A percentile compares a stretch with the other conserved stretches of the same genome.
These are phyloP conservation scores for Dimocarpus longan DNA, from an alignment of 345 rosid genomes.

Conservation along the genomic window DNA sequence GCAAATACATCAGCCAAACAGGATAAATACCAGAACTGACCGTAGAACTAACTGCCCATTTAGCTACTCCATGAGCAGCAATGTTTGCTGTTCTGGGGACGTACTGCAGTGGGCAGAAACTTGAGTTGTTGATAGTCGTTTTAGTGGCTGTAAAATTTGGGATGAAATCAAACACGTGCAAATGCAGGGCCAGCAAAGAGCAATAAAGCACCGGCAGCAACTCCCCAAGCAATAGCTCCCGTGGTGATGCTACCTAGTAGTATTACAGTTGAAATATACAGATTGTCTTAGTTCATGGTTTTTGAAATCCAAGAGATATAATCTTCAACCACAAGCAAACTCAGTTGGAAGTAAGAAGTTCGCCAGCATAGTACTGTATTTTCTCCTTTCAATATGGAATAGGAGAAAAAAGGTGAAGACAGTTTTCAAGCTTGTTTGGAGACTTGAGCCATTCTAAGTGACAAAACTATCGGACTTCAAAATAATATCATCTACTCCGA, in stretches of 20 bases:
- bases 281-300: background rate
- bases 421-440: background rate
- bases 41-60: too few species aligned
- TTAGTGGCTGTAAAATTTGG: too few species aligned
- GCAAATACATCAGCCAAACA: too few species aligned
- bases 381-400: background rate
- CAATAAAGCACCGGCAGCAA: constrained; percentile 96
- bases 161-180: constrained; percentile 71
- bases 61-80: too few species aligned
- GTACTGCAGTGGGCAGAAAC: too few species aligned
- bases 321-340: constrained; percentile 1
- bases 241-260: constrained; percentile 60
- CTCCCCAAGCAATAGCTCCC: constrained; percentile 96
- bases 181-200: constrained; percentile 92
- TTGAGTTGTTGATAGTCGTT: too few species aligned
- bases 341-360: background rate
- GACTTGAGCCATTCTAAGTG: background rate
- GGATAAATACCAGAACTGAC: too few species aligned
- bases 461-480: background rate
- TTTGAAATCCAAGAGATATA: background rate
- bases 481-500: background rate
- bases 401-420: constrained; percentile 3
- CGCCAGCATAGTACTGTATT: background rate
- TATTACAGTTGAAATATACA: constrained; percentile 19
- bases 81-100: too few species aligned